Conservation (phyloP, 352 stramenopile genomes). For the Pythium plurisporium region DNA sequence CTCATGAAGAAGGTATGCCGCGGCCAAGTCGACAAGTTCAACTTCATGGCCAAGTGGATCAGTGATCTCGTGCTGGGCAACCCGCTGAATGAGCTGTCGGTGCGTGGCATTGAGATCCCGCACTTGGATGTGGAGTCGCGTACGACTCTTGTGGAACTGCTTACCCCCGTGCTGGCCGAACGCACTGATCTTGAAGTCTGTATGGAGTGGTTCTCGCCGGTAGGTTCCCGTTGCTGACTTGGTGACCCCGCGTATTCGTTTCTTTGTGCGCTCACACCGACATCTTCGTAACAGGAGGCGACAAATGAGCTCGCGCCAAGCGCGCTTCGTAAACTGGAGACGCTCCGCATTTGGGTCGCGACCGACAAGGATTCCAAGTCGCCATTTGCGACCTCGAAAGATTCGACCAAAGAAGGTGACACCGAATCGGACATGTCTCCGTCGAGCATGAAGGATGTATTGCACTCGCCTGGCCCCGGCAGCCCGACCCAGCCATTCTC, state of each 20-base stretch:
- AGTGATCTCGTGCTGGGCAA: conserved; percentile 68
- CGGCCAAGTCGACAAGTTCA: conserved; percentile 86
- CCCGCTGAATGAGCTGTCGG: conserved; percentile 57
- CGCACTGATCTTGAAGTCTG: conserved; percentile 80
- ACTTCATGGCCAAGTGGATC: conserved; percentile 86
- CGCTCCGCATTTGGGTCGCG: conserved; percentile 82
- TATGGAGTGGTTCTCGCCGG: conserved; percentile 86
- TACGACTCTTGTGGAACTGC: conserved; percentile 59
- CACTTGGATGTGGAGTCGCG: conserved; percentile 70
- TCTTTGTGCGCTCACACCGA: no score
- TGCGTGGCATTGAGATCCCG: conserved; percentile 84
- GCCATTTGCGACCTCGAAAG: conserved; percentile 48
- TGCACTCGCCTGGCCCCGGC: conserved; percentile 44
- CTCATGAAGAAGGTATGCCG: conserved; percentile 82
- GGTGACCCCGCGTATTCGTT: background rate
- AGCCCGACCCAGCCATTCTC: conserved; percentile 39
- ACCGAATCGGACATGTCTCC: conserved; percentile 62
- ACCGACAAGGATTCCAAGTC: conserved; percentile 86
- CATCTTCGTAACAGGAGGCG: conserved; percentile 52
- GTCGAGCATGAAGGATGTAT: conserved; percentile 33
- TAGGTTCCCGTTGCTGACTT: no score
- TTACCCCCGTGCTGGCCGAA: conserved; percentile 79
- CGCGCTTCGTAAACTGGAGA: conserved; percentile 62
- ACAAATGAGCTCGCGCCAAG: conserved; percentile 56
- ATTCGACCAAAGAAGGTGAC: conserved; percentile 46